Percentiles rank a stretch among this genome's conserved stretches.
phyloP scores from a whole-genome alignment of 2,329 filamentous ascomycete species.

The Ophiostoma ips region DNA sequence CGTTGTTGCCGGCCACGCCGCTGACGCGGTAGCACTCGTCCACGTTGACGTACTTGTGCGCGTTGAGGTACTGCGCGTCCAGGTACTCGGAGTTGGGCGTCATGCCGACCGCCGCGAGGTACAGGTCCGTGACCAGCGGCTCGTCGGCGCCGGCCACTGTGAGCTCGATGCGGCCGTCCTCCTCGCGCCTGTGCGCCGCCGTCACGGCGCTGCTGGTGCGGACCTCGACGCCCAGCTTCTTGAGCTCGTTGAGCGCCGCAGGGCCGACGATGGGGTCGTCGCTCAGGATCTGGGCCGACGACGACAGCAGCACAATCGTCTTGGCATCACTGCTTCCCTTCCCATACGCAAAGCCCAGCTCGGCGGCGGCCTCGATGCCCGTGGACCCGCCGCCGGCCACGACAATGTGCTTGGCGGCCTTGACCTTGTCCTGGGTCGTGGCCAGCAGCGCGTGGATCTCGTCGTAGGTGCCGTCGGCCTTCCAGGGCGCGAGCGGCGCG shows the following conservation, averaged over 20 bases:
- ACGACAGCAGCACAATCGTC: slow-evolving; percentile 35
- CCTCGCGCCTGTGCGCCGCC: slow-evolving; percentile 18
- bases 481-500: slow-evolving; percentile 31
- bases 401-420: slow-evolving; percentile 35
- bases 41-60: slow-evolving; percentile 32
- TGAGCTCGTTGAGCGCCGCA: slow-evolving; percentile 34
- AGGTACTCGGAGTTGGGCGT: slow-evolving; percentile 41
- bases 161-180: slow-evolving; percentile 34
- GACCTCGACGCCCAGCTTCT: slow-evolving; percentile 37
- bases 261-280: slow-evolving; percentile 29
- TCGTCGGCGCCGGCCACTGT: slow-evolving; percentile 30
- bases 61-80: slow-evolving; percentile 28
- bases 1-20: slow-evolving; percentile 22
- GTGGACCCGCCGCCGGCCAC: slow-evolving; percentile 43
- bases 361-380: slow-evolving; percentile 40
- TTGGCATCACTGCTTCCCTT: slow-evolving; percentile 15
- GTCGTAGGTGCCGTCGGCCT: slow-evolving; percentile 33
- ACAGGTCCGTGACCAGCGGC: slow-evolving; percentile 34
- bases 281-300: slow-evolving; percentile 26
- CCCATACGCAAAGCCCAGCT: slow-evolving; percentile 37
- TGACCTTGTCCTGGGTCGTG: slow-evolving; percentile 26
- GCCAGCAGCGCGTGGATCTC: slow-evolving; percentile 29
- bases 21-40: slow-evolving; percentile 37
- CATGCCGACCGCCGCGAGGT: slow-evolving; percentile 40
- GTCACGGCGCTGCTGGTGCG: slow-evolving; percentile 28